These are phyloP conservation scores for Penicillium italicum DNA, from an alignment of 2,329 filamentous ascomycete genomes.

Conservation along the genomic window DNA sequence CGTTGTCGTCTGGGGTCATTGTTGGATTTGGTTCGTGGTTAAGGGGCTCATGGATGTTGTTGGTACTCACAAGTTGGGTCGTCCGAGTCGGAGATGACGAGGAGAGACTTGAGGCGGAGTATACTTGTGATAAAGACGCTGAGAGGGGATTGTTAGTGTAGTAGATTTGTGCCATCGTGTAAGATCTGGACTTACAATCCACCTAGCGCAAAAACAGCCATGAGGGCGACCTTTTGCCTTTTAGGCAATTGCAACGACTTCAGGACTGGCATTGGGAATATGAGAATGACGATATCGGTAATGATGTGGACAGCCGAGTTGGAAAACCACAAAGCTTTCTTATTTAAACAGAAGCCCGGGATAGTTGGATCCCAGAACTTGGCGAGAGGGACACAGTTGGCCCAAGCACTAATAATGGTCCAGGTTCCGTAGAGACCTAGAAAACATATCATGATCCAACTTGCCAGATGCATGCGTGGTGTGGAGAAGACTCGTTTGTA, in stretches of 20 bases:
- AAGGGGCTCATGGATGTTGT: too few species aligned
- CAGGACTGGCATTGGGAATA: conserved; percentile 43
- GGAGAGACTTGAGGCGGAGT: conserved; percentile 31
- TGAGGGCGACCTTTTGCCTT: conserved; percentile 40
- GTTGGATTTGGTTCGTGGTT: neutral
- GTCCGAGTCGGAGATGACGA: conserved; percentile 26
- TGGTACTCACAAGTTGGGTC: conserved; percentile 30
- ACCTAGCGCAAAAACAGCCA: conserved; percentile 43
- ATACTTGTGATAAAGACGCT: conserved; percentile 43
- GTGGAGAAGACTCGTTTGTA: conserved; percentile 36
- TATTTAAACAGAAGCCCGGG: conserved; percentile 37
- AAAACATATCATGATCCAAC: conserved; percentile 34
- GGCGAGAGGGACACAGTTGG: conserved; percentile 29
- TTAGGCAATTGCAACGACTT: conserved; percentile 39
- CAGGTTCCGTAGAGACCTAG: conserved; percentile 32
- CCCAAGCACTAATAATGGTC: conserved; percentile 32
- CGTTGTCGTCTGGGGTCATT: conserved; percentile 26
- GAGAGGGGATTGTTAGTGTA: conserved; percentile 10
- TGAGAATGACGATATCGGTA: conserved; percentile 43
- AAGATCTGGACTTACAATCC: conserved; percentile 35
- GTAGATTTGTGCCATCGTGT: neutral
- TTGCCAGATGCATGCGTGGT: conserved; percentile 31
- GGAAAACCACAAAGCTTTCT: conserved; percentile 42
- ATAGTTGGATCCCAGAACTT: conserved; percentile 30
- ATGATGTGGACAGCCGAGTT: conserved; percentile 44